Percentiles rank a stretch among this genome's conserved stretches.
Conservation (phyloP, 202 grass and related monocot genomes). For the Musa balbisiana region DNA sequence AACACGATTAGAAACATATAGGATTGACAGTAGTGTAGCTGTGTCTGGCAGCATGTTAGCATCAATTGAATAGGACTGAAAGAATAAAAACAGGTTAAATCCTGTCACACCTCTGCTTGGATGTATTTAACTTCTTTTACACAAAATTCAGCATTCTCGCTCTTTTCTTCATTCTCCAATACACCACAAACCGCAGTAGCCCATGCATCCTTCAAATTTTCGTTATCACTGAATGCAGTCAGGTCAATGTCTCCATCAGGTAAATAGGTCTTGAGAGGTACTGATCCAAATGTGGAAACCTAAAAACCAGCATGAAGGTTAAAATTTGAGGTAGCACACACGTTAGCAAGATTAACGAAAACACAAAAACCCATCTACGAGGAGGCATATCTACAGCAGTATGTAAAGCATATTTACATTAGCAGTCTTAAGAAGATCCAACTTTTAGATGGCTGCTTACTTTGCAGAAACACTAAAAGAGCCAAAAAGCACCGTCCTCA, state of each 20-base stretch:
- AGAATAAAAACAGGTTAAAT: background rate
- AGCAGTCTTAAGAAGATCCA: too few species aligned
- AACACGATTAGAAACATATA: background rate
- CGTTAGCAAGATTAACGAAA: too few species aligned
- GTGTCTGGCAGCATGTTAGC: background rate
- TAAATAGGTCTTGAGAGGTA: conserved; percentile 96
- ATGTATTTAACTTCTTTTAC: conserved; percentile 94
- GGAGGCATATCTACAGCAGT: too few species aligned
- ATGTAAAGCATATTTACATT: too few species aligned
- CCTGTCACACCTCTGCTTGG: conserved; percentile 63
- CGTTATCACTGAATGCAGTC: conserved; percentile 59
- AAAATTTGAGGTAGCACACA: too few species aligned
- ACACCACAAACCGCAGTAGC: conserved; percentile 61
- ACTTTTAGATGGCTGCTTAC: too few species aligned
- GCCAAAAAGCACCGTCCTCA: too few species aligned
- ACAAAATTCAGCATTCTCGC: conserved; percentile 62
- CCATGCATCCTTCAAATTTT: conserved; percentile 75
- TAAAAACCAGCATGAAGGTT: conserved; percentile 10
- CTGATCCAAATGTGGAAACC: conserved; percentile 87
- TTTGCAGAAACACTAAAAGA: too few species aligned
- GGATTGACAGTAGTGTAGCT: background rate
- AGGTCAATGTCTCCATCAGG: conserved; percentile 98
- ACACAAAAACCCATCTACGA: too few species aligned
- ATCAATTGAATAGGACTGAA: too few species aligned
- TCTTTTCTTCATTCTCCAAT: conserved; percentile 77